phyloP scores from a whole-genome alignment of 495 filamentous ascomycete species.

The Penicillium chermesinum region DNA sequence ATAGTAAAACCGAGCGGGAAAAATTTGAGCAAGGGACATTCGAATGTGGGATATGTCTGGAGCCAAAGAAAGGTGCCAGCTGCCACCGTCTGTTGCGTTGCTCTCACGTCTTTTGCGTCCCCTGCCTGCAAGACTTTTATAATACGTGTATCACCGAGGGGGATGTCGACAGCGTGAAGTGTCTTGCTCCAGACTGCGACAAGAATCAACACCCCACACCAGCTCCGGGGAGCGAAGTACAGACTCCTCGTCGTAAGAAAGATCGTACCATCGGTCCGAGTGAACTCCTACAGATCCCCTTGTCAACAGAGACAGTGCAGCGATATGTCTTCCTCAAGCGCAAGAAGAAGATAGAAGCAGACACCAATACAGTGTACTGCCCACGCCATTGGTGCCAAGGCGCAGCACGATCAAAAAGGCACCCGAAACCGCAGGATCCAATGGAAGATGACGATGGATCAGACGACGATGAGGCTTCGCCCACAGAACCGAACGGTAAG shows the following conservation, averaged over 20 bases:
- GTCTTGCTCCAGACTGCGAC: slow-evolving; percentile 70
- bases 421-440: slow-evolving; percentile 58
- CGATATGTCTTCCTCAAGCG: slow-evolving; percentile 86
- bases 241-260: slow-evolving; percentile 36
- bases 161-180: slow-evolving; percentile 70
- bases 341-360: slow-evolving; percentile 84
- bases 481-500: slow-evolving; percentile 33
- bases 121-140: slow-evolving; percentile 85
- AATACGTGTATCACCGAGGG: slow-evolving; percentile 81
- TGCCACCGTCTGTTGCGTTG: slow-evolving; percentile 79
- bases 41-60: slow-evolving; percentile 84
- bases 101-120: slow-evolving; percentile 82
- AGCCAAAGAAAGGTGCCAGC: slow-evolving; percentile 81
- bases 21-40: slow-evolving; percentile 82
- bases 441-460: slow-evolving; percentile 49
- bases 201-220: slow-evolving; percentile 42
- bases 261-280: slow-evolving; percentile 69
- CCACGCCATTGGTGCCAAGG: slow-evolving; percentile 92
- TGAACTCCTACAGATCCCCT: slow-evolving; percentile 81
- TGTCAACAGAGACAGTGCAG: slow-evolving; percentile 67
- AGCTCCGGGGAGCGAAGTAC: slow-evolving; percentile 10
- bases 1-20: slow-evolving; percentile 63
- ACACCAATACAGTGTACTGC: slow-evolving; percentile 91
- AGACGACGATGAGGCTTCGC: slow-evolving; percentile 33
- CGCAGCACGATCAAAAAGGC: slow-evolving; percentile 74